Evolutionary conservation across 73 alveolate genomes (phyloP).

Genomic region (Tetrahymena thermophila): DNA sequence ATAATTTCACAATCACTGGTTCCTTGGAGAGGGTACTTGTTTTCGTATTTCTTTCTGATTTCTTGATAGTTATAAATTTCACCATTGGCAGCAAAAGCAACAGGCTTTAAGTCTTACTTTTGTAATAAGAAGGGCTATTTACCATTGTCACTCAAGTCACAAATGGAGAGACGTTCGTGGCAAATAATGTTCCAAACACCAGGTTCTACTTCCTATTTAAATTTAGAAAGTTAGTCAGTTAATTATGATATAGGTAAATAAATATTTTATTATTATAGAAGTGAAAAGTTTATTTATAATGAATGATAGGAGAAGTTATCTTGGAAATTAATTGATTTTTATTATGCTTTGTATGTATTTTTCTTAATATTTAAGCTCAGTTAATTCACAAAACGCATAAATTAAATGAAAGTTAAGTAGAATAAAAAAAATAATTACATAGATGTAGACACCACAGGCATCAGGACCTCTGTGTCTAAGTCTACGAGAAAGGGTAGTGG

Average conservation of each 20-base stretch:
- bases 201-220: constrained; percentile 9
- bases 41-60: constrained; percentile 12
- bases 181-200: constrained; percentile 20
- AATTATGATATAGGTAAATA: no score
- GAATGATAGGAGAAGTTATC: neutral
- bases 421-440: neutral
- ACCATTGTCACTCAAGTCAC: constrained; percentile 46
- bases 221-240: neutral
- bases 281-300: neutral
- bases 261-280: constrained; percentile 2
- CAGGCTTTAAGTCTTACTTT: constrained; percentile 9
- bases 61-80: constrained; percentile 43
- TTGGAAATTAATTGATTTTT: neutral
- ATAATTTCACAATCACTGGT: constrained; percentile 41
- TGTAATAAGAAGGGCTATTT: constrained; percentile 25
- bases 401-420: neutral
- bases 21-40: constrained; percentile 28
- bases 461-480: constrained; percentile 46
- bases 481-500: constrained; percentile 26
- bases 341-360: neutral
- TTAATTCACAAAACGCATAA: neutral
- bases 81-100: constrained; percentile 46
- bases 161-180: constrained; percentile 49
- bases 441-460: neutral
- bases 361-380: neutral